Base-by-base conservation (phyloP, 116 monocot genomes). In the Posidonia oceanica region DNA sequence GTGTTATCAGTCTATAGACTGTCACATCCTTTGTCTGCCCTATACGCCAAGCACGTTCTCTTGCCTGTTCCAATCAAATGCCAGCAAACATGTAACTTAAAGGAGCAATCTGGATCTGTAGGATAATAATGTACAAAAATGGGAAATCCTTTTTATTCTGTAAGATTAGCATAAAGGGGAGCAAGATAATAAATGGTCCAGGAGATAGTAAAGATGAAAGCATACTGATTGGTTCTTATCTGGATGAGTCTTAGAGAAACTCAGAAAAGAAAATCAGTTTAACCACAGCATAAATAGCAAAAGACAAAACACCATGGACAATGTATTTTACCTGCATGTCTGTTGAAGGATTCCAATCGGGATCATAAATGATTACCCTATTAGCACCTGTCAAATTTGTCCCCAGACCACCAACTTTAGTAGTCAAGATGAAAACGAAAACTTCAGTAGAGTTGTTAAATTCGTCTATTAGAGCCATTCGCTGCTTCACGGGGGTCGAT, bases 341-440 rank as follows among this genome's bases (percentile, higher is more conserved):
- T 38, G 95, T 91, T 52, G 95, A 95, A 75, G 95, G 91, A 77
- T 95, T 95, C 95, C 95, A 91, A 78, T 95, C 95, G 54, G 95
- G 95, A 76, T 95, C 91, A 74, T 83, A 95, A 67, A 95, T 91
- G 29, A 95, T 86, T 59, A 95, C 87, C 71, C 97, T 82, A 67
- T 97, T 66, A 3, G 89, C 97, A 39, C 97, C 92, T 69, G 74
- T 85, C 75, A 97, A 72, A 59, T 97, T 97, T 61, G 92, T 97
- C 10, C 97, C 97, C 66, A 97, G 73, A 63, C 97, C 97, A 42
- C 97, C 97, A 77, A 97, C 97, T 76, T 82, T 97, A 5, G 97
- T 97, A 14, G 97, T 97, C 70, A 97, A 69, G 41, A 97, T 83
- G 56, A 97, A 92, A 55, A 97, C 52, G 72, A 92, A 97, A 61